phyloP scores from a whole-genome alignment of 257 asterid species.

The Solanum paucissectum region DNA sequence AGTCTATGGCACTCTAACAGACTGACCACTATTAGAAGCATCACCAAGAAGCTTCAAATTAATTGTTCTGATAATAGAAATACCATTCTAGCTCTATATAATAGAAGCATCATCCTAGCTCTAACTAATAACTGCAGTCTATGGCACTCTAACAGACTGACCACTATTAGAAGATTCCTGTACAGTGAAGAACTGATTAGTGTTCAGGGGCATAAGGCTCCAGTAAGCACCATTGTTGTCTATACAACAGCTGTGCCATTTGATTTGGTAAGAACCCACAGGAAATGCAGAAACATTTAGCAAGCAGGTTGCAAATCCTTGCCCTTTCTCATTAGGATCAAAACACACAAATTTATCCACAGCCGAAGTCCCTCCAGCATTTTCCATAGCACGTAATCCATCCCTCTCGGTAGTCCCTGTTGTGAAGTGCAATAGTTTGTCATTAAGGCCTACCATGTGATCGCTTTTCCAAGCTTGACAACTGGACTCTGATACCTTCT shows the following conservation, averaged over 20 bases:
- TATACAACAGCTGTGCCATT: constrained; percentile 60
- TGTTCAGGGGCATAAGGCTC: constrained; percentile 50
- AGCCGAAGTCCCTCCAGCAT: not conserved
- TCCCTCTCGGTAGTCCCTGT: constrained; percentile 14
- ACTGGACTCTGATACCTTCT: constrained; percentile 10
- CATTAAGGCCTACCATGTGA: constrained; percentile 33
- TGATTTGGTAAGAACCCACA: constrained; percentile 52
- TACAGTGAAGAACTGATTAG: constrained; percentile 39
- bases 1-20: not conserved
- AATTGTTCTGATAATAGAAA: not conserved
- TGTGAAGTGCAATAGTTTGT: constrained; percentile 35
- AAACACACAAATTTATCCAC: constrained; percentile 37
- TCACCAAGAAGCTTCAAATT: not conserved
- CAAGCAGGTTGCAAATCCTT: constrained; percentile 77
- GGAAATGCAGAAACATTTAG: constrained; percentile 58
- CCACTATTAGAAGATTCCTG: not conserved
- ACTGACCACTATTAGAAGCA: not conserved
- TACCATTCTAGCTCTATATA: not conserved
- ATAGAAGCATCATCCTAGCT: not conserved
- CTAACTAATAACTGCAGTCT: not conserved
- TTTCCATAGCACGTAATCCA: constrained; percentile 4
- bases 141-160: not conserved
- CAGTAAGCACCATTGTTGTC: constrained; percentile 58
- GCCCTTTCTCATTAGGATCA: constrained; percentile 41
- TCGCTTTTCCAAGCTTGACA: constrained; percentile 25